These are phyloP conservation scores for Russula griseocarnosa DNA, from an alignment of 768 basidiomycete species.

Conservation along the genomic window DNA sequence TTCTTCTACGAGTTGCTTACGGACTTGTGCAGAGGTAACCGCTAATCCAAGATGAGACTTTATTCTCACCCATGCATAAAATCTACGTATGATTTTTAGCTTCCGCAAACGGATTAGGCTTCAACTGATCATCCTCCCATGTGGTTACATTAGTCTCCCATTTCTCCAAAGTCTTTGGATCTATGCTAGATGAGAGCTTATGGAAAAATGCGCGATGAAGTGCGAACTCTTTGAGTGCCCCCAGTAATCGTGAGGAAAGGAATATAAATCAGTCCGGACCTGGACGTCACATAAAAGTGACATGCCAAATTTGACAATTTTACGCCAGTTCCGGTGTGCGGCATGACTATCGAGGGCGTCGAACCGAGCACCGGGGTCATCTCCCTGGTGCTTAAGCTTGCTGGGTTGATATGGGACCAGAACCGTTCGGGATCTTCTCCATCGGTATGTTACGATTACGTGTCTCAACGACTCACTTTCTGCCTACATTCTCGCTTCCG, in stretches of 20 bases:
- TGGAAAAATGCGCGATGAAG: background rate
- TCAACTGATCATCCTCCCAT: constrained; percentile 1
- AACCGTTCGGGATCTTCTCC: background rate
- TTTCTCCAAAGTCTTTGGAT: background rate
- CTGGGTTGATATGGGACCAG: background rate
- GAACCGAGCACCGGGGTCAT: background rate
- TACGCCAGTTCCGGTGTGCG: background rate
- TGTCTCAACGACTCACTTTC: no score
- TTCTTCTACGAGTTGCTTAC: background rate
- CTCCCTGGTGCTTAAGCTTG: background rate
- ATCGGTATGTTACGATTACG: background rate
- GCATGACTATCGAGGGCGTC: background rate
- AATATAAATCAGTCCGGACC: background rate
- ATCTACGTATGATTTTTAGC: background rate
- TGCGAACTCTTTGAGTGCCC: background rate
- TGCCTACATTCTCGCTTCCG: no score
- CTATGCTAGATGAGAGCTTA: background rate
- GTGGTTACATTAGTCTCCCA: background rate
- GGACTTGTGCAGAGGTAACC: background rate
- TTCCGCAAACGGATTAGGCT: background rate
- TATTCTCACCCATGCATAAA: background rate
- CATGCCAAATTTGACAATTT: background rate
- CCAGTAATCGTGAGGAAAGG: background rate
- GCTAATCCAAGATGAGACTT: background rate
- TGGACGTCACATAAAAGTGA: background rate